Evolutionary conservation across 495 filamentous ascomycete genomes (phyloP), one percentile per base, ranked within the genome.

Genomic region (Podospora tetraspora): DNA sequence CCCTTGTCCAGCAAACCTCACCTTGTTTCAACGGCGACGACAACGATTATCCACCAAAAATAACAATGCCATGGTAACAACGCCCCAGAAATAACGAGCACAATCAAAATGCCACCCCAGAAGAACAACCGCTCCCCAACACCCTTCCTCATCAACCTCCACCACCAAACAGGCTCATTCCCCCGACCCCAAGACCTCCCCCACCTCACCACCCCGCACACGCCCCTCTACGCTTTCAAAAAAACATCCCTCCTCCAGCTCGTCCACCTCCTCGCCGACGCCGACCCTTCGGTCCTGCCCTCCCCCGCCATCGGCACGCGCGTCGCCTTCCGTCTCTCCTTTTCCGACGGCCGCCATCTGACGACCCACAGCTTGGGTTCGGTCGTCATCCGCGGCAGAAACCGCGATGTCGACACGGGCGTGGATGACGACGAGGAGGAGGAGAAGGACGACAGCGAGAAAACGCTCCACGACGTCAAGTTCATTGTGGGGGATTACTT

Each of bases 401-500:
- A 9, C 43, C 43, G 16, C 6, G 5, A 19, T 5, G 7, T 52
- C 16, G 43, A 52, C 84, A 13, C 84, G 86, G 12, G 81, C 71
- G 11, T 77, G 62, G n/a, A 43, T 12, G 43, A 52, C 19, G 60
- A 52, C 19, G 60, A 62, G 16, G 65, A 29, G 0, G 66, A 43
- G 21, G 65, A 58, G 5, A 57, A 61, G 3, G 60, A 64, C 25
- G 72, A 74, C 37, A n/a, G 83, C 85, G 57, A 89, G 11, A 94
- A 89, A 79, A 91, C 90, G 58, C 78, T 97, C 57, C 79, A 80
- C 60, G 92, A 96, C 58, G 87, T 85, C 37, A 82, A 87, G 27
- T 97, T 97, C 71, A 89, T 97, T 30, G 88, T 94, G 68, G 95
- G 94, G 0, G 94, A 97, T 79, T 97, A 89, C 75, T 84, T 98